phyloP scores from a whole-genome alignment of 169 alveolate genomes.

The Eimeria zaria region DNA sequence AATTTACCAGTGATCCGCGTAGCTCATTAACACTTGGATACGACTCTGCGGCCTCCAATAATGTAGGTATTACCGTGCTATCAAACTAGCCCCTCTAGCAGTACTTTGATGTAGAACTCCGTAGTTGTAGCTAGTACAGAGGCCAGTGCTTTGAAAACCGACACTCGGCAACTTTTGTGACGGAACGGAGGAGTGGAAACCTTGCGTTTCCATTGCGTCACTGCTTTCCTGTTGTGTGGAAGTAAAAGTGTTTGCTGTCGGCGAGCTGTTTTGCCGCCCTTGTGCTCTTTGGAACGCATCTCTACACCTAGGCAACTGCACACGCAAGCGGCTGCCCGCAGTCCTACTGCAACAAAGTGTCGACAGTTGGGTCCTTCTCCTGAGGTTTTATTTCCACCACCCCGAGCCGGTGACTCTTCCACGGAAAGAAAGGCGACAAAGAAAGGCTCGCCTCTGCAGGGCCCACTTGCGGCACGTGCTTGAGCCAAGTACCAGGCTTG shows the following conservation, averaged over 20 bases:
- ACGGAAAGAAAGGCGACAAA: constrained; percentile 53
- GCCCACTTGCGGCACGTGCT: constrained; percentile 32
- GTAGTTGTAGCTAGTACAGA: not conserved
- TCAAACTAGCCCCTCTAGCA: not conserved
- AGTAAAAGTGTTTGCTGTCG: not conserved
- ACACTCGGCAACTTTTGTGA: not conserved
- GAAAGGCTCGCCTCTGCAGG: constrained; percentile 39
- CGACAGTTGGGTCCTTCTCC: not conserved
- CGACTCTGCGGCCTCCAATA: not conserved
- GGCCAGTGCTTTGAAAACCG: not conserved
- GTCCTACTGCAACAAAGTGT: constrained; percentile 10
- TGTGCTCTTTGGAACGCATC: not conserved
- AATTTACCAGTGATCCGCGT: not conserved
- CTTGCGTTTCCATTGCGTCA: not conserved
- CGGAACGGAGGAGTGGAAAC: not conserved
- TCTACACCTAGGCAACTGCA: not conserved
- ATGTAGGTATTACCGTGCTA: not conserved
- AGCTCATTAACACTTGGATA: not conserved
- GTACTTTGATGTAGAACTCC: not conserved
- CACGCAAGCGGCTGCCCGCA: not conserved
- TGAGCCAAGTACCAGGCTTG: constrained; percentile 19
- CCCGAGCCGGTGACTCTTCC: constrained; percentile 38
- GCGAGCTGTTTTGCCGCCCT: not conserved
- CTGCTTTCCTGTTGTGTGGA: not conserved
- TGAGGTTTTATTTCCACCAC: constrained; percentile 15